Base-by-base conservation (phyloP, 2,329 filamentous ascomycete genomes). In the Fusarium virguliforme region DNA sequence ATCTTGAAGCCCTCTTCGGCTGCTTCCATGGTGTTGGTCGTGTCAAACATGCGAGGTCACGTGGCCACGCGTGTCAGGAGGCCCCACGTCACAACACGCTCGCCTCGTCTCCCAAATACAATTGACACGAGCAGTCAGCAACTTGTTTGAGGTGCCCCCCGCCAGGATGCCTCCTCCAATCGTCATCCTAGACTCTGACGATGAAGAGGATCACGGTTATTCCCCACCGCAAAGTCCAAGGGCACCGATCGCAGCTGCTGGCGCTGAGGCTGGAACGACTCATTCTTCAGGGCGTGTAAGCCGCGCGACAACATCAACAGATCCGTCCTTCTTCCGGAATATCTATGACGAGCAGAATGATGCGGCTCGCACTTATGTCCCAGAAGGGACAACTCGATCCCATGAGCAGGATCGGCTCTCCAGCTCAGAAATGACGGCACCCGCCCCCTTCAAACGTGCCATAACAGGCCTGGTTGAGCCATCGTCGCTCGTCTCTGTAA, bases 301-400 rank as follows among this genome's bases (percentile, higher is more conserved):
- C 62, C 71, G 74, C 60, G 74, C 74, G 38, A 80, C 81, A 7
- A 78, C 75, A 24, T 87, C 85, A 15, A 87, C 86, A 1, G 84
- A 87, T 63, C 80, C 82, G 2, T 81, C 79, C 0, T 84, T 86
- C 68, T 87, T 87, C 67, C 81, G 82, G 51, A 80, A 78, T 55
- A 73, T 87, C 9, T 87, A 85, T 63, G 79, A 85, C 24, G 83
- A 86, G 53, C 84, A 87, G 71, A 80, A 81, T 40, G 77, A 78
- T 35, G 78, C 79, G 24, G 74, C 76, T 15, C 65, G 62, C 28
- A 71, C 75, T 48, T 68, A 74, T 48, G 63, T 64, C 22, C 63
- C 68, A 57, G 69, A 64, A 22, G 64, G 37, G 26, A 59, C 48
- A 7, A 54, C 35, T 10, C 55, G 46, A 9, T 66, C 65, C 53